Evolutionary conservation across 495 filamentous ascomycete genomes (phyloP).

Genomic region (Neurospora discreta): DNA sequence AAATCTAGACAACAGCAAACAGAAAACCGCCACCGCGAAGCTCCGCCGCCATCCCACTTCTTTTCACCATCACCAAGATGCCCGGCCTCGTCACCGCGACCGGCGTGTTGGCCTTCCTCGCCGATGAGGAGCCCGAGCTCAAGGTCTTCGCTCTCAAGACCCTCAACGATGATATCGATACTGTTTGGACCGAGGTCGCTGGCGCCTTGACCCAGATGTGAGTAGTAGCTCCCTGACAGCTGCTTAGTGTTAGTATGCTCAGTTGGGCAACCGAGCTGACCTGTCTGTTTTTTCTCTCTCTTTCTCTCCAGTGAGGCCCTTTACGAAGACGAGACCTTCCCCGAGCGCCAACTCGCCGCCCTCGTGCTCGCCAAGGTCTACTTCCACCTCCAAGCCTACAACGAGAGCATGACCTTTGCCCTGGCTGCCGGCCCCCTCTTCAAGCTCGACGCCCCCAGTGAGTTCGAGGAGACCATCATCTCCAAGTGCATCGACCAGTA

Average conservation of each 20-base stretch:
- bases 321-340: constrained; percentile 91
- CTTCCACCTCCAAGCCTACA: constrained; percentile 96
- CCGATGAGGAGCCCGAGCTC: constrained; percentile 86
- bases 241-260: constrained; percentile 2
- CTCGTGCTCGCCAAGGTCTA: constrained; percentile 95
- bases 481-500: constrained; percentile 98
- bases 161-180: constrained; percentile 89
- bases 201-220: constrained; percentile 88
- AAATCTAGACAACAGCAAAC: neutral
- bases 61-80: constrained; percentile 43
- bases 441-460: constrained; percentile 78
- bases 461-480: constrained; percentile 98
- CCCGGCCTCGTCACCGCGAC: constrained; percentile 88
- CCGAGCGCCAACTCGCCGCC: constrained; percentile 87
- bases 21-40: neutral
- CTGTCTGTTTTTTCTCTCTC: neutral
- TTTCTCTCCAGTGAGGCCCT: constrained; percentile 66
- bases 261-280: constrained; percentile 1
- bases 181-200: constrained; percentile 94
- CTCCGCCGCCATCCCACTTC: neutral
- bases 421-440: constrained; percentile 92
- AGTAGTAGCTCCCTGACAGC: constrained; percentile 34
- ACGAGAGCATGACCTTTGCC: constrained; percentile 98
- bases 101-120: constrained; percentile 89
- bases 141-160: constrained; percentile 88